These are phyloP conservation scores for Oryza brachyantha DNA, from an alignment of 176 grass and related monocot genomes.

Conservation along the genomic window DNA sequence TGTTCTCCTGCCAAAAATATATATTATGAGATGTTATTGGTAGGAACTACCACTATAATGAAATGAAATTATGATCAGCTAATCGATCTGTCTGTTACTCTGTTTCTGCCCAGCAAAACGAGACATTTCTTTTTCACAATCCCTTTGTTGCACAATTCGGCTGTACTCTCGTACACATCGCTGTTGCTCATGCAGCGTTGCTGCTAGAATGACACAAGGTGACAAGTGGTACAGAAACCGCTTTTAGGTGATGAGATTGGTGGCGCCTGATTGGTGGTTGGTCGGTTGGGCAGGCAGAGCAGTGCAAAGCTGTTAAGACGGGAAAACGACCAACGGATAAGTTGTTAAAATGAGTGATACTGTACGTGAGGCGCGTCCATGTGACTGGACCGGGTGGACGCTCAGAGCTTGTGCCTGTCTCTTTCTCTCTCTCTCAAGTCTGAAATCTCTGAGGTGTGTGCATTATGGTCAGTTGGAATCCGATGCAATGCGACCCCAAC, in stretches of 20 bases:
- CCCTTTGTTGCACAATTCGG: too few relatives aligned
- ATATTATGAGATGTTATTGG: background rate
- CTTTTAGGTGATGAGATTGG: background rate
- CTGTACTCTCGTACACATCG: background rate
- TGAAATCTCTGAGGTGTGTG: background rate
- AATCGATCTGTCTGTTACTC: background rate
- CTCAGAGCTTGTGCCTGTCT: slow-evolving; percentile 11
- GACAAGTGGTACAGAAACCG: background rate
- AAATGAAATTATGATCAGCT: background rate
- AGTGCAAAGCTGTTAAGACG: background rate
- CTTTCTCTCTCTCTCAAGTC: background rate
- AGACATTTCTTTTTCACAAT: background rate
- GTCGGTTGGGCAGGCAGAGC: background rate
- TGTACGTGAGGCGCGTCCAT: background rate
- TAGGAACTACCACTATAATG: slow-evolving; percentile 19
- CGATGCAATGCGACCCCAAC: slow-evolving; percentile 27
- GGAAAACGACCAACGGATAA: background rate
- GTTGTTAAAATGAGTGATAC: slow-evolving; percentile 5
- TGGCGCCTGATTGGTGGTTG: background rate
- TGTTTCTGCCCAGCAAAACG: background rate
- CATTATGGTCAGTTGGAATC: slow-evolving; percentile 38
- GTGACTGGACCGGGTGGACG: slow-evolving; percentile 4
- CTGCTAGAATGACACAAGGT: too few relatives aligned
- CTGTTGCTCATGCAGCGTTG: background rate
- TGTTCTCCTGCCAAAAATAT: slow-evolving; percentile 12